Evolutionary conservation across 2,329 filamentous ascomycete species (phyloP), one percentile per base, ranked within the genome.

Genomic region (Cadophora gregata): DNA sequence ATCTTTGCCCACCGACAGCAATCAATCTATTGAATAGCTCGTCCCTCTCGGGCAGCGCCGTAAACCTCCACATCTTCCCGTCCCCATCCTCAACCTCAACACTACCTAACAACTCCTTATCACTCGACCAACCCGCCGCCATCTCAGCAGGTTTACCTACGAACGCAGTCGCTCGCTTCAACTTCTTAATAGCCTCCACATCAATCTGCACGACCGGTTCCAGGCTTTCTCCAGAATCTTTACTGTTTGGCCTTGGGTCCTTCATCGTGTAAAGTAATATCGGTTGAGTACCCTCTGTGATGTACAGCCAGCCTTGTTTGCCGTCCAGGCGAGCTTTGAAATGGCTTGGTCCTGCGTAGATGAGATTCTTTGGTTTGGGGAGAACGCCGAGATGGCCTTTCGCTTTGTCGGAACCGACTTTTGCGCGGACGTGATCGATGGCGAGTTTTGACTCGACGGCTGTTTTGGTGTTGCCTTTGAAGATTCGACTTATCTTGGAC

Each of bases 131-230:
- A 0, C 91, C 91, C 0, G 94, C 90, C 2, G 93, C 84, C 61
- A 94, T 79, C 80, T 93, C 94, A 1, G 88, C 88, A 79, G 94
- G 94, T 91, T 91, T 94, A 0, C 91, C 91, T 42, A 93, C 38
- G 45, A 66, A 83, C 0, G 92, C 92, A 6, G 91, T 91, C 1
- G 93, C 81, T 79, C 96, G 95, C 76, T 87, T 90, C 63, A 96
- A 73, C 76, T 93, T 90, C 33, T 62, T 81, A 55, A 96, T 90
- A 5, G 93, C 89, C 0, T 83, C 83, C 0, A 95, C 83, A 0
- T 90, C 82, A 0, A 94, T 81, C 10, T 84, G 45, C 14, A 67
- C 47, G 4, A 31, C 19, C 19, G 47, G n/a, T 1, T 88, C 87
- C 91, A 96, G 0, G 85, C 78, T 59, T 19, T 21, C 29, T 19